A percentile compares a stretch with the other conserved stretches of the same genome.
These are phyloP conservation scores for Debaryomyces prosopidis DNA, from an alignment of 805 yeast genomes.

Conservation along the genomic window DNA sequence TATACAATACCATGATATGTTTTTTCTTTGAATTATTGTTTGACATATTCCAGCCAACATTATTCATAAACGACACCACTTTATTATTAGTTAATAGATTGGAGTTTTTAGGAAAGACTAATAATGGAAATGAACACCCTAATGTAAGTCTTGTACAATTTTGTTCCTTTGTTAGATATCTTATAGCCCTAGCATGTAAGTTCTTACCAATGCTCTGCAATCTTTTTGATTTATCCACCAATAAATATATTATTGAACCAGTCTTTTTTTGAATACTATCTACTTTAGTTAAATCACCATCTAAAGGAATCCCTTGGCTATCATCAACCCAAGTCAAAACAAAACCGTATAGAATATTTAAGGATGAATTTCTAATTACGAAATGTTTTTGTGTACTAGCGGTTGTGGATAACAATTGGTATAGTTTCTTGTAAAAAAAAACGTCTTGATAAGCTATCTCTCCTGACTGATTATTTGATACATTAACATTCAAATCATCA, in stretches of 20 bases:
- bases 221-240: constrained; percentile 56
- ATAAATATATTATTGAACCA: constrained; percentile 48
- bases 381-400: constrained; percentile 44
- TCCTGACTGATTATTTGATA: constrained; percentile 9
- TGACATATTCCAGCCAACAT: constrained; percentile 42
- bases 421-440: constrained; percentile 28
- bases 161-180: constrained; percentile 47
- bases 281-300: constrained; percentile 13
- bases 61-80: constrained; percentile 33
- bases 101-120: constrained; percentile 29
- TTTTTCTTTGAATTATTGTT: constrained; percentile 17
- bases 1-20: constrained; percentile 41
- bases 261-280: constrained; percentile 10
- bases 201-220: constrained; percentile 56
- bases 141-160: constrained; percentile 39
- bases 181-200: constrained; percentile 51
- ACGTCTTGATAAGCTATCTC: constrained; percentile 26
- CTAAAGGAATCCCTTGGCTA: constrained; percentile 12
- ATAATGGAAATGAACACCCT: constrained; percentile 51
- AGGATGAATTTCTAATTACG: constrained; percentile 56
- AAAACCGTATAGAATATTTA: constrained; percentile 55
- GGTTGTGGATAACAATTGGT: constrained; percentile 29
- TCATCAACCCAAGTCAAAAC: constrained; percentile 53
- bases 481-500: constrained; percentile 12
- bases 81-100: constrained; percentile 21